Evolutionary conservation across 2,329 filamentous ascomycete species (phyloP), one percentile per base, ranked within the genome.

Genomic region (Beauveria caledonica): DNA sequence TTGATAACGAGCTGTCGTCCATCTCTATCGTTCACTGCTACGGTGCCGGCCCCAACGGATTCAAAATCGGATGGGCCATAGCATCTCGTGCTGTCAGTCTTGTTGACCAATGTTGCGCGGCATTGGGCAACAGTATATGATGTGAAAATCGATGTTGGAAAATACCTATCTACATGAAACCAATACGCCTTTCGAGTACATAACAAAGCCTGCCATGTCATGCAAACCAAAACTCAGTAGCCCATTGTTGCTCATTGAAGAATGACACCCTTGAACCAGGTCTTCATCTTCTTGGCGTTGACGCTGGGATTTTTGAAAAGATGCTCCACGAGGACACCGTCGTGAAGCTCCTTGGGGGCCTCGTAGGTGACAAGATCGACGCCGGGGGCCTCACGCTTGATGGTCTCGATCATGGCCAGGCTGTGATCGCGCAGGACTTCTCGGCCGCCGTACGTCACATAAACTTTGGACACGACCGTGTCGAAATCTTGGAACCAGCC

Each of bases 291-390:
- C 15, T 61, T 62, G 5, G 69, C 73, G 7, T 70, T 70, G 33
- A 67, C 63, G 2, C 69, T 71, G 4, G 68, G 64, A 1, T 63
- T 45, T 10, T 62, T 62, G 17, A 60, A 52, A 33, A 66, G 51
- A 5, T 67, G 67, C 61, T 74, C 70, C 10, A 73, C 45, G 19
- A 72, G 39, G 10, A 74, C 67, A 46, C 70, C 72, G 19, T 73
- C 72, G 27, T 62, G 60, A 10, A 57, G 42, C 7, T 45, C 57
- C 42, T 45, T 49, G 0, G 42, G 54, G 6, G 48, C 49, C 55
- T 62, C 49, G 10, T 59, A 57, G 1, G 27, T 29, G 15, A 48
- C 5, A 10, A 62, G 15, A 5, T 45, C 42, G 9, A 62, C 49
- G 17, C 27, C 55, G 29, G 60, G 60, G 7, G 49, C 46, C 15